Evolutionary conservation across 2,329 filamentous ascomycete genomes (phyloP).

Genomic region (Sphaerulina populicola): DNA sequence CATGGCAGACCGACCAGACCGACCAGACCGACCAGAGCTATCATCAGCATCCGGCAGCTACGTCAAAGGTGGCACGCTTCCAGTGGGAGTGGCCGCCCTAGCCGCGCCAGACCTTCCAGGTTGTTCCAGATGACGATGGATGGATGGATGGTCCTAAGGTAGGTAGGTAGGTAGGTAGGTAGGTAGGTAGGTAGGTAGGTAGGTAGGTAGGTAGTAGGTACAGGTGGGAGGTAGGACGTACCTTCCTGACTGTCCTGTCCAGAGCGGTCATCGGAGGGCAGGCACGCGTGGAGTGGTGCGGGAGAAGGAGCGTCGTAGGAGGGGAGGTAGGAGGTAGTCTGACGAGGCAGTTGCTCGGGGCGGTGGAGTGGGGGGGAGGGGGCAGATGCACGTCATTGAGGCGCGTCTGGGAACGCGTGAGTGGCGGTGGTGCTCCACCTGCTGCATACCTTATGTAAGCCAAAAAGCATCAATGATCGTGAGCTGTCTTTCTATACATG

Average conservation of each 20-base stretch:
- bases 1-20: neutral
- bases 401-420: neutral
- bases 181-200: too few relatives aligned
- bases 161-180: too few relatives aligned
- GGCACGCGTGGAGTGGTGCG: slow-evolving; percentile 1
- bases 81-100: neutral
- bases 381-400: neutral
- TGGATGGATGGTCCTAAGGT: neutral
- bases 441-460: neutral
- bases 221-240: neutral
- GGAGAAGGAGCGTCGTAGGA: neutral
- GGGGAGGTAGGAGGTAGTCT: too few relatives aligned
- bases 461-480: slow-evolving; percentile 9
- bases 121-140: neutral
- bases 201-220: too few relatives aligned
- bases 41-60: neutral
- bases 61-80: neutral
- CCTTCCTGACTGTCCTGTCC: neutral
- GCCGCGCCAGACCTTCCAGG: neutral
- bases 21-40: too few relatives aligned
- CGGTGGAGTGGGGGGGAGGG: too few relatives aligned
- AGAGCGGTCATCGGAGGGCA: neutral
- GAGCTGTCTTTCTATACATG: neutral
- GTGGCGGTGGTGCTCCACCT: neutral
- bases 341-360: neutral